Evolutionary conservation across 1,284 basidiomycete genomes (phyloP), one percentile per base, ranked within the genome.

Genomic region (Irpex sp.): DNA sequence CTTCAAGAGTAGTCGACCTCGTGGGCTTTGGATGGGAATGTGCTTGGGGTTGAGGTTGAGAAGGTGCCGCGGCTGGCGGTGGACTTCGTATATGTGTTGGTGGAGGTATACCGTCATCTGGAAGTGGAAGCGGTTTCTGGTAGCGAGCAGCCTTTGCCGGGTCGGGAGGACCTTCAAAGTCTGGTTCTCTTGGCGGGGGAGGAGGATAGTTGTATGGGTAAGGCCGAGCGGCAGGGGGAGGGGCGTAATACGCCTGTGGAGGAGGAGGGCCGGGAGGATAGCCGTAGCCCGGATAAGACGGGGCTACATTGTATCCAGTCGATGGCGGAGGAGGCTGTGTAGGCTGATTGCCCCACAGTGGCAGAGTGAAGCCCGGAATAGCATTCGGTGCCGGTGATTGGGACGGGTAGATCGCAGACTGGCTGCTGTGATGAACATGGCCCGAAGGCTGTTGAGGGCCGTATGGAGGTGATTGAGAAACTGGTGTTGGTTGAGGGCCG

Each of bases 131-230:
- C 21, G 66, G 62, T 39, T 62, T 61, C 46, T 36, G 50, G 51
- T 69, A 67, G 5, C 64, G 59, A 43, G 43, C 63, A 3, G 33
- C 26, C n/a, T 55, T 55, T 31, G 53, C 53, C 7, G 53, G 53
- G 36, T 57, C 35, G 36, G 53, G 2, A 46, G 61, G 17, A 31
- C 59, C 21, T 17, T 68, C 59, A 7, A 67, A 57, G 46, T 66
- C 63, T 5, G 60, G 59, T 13, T 67, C 66, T 17, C 61, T 63
- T 31, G 64, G 64, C 8, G 64, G 60, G 13, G 66, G 64, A 33
- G 64, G 60, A 19, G 66, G 64, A 33, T 67, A 65, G 50, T 64
- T 64, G 61, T 68, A 66, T 33, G 66, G 62, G 49, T 67, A 65
- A 7, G 65, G 64, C n/a, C 63, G 67, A 13, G n/a, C 31, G 1